Percentiles rank a stretch among this genome's conserved stretches.
Conservation (phyloP, 2,329 filamentous ascomycete genomes). For the Sphaceloma murrayae region DNA sequence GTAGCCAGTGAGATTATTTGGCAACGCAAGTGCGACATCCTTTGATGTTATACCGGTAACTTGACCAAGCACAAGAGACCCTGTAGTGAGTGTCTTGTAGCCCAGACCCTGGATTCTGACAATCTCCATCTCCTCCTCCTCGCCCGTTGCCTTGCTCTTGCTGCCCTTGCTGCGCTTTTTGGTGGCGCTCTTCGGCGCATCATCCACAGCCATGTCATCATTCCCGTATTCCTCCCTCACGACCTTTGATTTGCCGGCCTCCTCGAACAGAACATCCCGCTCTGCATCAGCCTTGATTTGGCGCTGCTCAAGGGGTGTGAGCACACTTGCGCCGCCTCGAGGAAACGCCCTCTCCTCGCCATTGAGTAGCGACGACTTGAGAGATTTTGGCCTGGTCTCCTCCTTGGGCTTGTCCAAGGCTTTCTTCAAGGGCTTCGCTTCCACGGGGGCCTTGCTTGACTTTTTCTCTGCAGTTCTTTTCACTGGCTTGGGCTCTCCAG, state of each 20-base stretch:
- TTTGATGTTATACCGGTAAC: conserved; percentile 70
- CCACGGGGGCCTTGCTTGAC: conserved; percentile 16
- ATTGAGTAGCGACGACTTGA: conserved; percentile 41
- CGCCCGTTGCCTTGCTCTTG: conserved; percentile 31
- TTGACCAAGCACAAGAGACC: conserved; percentile 80
- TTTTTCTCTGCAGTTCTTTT: conserved; percentile 23
- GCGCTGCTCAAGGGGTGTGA: conserved; percentile 91
- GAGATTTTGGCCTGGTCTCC: conserved; percentile 23
- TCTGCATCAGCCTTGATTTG: conserved; percentile 92
- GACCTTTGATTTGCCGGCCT: conserved; percentile 50
- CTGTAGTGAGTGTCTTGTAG: conserved; percentile 66
- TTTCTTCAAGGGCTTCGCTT: conserved; percentile 18
- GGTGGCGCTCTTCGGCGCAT: conserved; percentile 29
- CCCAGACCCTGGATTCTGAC: conserved; percentile 78
- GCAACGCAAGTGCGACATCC: conserved; percentile 71
- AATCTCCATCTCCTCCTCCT: conserved; percentile 36
- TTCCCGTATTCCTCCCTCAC: conserved; percentile 41
- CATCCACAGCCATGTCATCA: conserved; percentile 29
- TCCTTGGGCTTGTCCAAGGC: conserved; percentile 21
- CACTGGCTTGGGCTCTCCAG: conserved; percentile 23
- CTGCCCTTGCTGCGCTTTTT: conserved; percentile 43
- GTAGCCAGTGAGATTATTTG: conserved; percentile 87
- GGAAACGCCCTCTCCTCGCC: conserved; percentile 88
- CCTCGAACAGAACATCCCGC: conserved; percentile 83
- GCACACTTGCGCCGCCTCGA: conserved; percentile 77